Conservation (phyloP, 139 green algal genomes). For the Chlorella vulgaris region DNA sequence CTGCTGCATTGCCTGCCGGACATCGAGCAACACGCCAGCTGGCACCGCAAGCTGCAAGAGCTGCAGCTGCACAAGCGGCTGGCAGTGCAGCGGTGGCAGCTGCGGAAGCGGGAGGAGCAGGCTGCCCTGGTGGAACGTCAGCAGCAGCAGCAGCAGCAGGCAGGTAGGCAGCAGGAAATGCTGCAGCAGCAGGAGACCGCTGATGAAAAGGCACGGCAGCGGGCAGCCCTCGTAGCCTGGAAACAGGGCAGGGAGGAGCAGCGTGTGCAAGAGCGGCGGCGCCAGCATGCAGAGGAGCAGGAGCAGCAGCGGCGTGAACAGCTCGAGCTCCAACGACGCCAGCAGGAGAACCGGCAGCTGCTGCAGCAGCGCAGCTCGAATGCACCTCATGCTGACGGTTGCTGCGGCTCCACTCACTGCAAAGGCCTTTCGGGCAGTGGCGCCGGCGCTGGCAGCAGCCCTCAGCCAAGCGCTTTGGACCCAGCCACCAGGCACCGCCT, state of each 20-base stretch:
- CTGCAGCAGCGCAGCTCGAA: neutral
- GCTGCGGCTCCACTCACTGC: too few relatives aligned
- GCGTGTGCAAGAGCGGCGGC: neutral
- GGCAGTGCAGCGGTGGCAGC: constrained; percentile 19
- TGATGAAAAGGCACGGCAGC: constrained; percentile 11
- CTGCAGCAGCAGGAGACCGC: neutral
- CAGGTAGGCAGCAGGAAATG: neutral
- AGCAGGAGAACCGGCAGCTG: constrained; percentile 22
- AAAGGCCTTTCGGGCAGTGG: too few relatives aligned
- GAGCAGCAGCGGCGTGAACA: neutral
- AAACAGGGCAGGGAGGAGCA: neutral
- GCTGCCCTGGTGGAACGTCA: constrained; percentile 3
- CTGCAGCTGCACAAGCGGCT: constrained; percentile 21
- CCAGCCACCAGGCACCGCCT: neutral
- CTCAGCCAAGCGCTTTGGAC: neutral
- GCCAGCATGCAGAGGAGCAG: neutral
- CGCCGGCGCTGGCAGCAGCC: too few relatives aligned
- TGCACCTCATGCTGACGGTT: too few relatives aligned
- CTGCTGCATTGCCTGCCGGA: constrained; percentile 2
- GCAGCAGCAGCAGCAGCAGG: neutral
- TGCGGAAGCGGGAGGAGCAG: neutral
- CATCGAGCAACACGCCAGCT: constrained; percentile 15
- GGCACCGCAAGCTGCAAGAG: constrained; percentile 20
- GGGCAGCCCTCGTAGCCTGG: constrained; percentile 1
- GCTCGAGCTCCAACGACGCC: neutral